A percentile compares a stretch with the other conserved stretches of the same genome.
phyloP scores from a whole-genome alignment of 2,329 filamentous ascomycete species.

The Podosphaera xanthii region DNA sequence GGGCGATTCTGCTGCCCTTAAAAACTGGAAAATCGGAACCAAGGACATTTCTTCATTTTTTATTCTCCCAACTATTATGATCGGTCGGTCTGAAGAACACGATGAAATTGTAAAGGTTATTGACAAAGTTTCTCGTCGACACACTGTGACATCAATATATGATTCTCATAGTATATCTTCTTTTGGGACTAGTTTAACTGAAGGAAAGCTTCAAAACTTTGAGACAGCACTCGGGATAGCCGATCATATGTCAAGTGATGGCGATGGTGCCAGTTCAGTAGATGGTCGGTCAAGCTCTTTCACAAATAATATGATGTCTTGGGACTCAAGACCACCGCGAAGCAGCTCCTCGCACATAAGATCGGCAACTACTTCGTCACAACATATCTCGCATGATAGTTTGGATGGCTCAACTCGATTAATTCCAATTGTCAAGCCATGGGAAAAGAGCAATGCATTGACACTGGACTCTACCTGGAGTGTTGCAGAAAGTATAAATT shows the following conservation, averaged over 20 bases:
- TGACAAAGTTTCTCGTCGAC: slow-evolving; percentile 38
- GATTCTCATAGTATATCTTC: slow-evolving; percentile 27
- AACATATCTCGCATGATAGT: slow-evolving; percentile 8
- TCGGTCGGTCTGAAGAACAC: slow-evolving; percentile 54
- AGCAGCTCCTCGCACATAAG: slow-evolving; percentile 4
- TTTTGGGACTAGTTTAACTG: slow-evolving; percentile 25
- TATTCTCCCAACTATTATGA: slow-evolving; percentile 60
- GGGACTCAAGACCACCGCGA: slow-evolving; percentile 2
- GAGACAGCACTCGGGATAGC: slow-evolving; percentile 13
- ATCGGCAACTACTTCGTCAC: slow-evolving; percentile 5
- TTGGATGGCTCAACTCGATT: slow-evolving; percentile 5
- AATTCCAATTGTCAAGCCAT: slow-evolving; percentile 6
- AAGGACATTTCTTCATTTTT: slow-evolving; percentile 85
- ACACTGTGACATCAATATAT: slow-evolving; percentile 20
- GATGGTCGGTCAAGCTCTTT: slow-evolving; percentile 16
- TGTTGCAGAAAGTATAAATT: slow-evolving; percentile 7
- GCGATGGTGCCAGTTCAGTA: slow-evolving; percentile 28
- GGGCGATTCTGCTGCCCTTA: slow-evolving; percentile 48
- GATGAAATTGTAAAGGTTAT: slow-evolving; percentile 50
- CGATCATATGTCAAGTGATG: slow-evolving; percentile 33
- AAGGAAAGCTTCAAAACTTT: slow-evolving; percentile 10
- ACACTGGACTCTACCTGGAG: slow-evolving; percentile 3
- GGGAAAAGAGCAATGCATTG: slow-evolving; percentile 10
- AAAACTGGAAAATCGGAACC: slow-evolving; percentile 50
- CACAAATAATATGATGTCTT: slow-evolving; percentile 1